Conservation (phyloP, 2,329 filamentous ascomycete genomes). For the Aspergillus latus region DNA sequence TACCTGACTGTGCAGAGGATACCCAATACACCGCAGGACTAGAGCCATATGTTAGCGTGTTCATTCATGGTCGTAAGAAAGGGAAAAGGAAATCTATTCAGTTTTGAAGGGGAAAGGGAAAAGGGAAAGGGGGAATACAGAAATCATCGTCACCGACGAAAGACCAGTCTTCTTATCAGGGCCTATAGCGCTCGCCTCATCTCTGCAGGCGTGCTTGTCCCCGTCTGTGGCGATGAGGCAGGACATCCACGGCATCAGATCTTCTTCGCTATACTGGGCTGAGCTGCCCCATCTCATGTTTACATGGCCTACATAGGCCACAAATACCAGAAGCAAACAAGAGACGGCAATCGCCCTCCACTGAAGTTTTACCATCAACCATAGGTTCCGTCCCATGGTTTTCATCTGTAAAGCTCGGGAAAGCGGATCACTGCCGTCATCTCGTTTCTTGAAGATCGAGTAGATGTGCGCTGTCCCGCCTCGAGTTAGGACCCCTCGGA, state of each 20-base stretch:
- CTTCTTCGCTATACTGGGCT: background rate
- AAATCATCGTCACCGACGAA: background rate
- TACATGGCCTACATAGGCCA: background rate
- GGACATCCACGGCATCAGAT: slow-evolving; percentile 1
- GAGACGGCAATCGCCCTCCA: slow-evolving; percentile 7
- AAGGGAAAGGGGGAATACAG: background rate
- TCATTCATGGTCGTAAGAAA: too few species aligned
- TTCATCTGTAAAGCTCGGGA: background rate
- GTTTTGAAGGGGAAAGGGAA: too few species aligned
- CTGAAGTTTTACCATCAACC: slow-evolving; percentile 6
- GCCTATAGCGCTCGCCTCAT: background rate
- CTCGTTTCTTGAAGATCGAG: slow-evolving; percentile 8
- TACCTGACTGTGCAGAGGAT: slow-evolving; percentile 3
- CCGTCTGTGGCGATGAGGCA: background rate
- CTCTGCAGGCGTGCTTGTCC: background rate
- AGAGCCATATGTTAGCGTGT: background rate
- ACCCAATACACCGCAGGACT: slow-evolving; percentile 11
- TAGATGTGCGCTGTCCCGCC: background rate
- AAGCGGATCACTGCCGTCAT: background rate
- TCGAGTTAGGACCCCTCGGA: slow-evolving; percentile 2
- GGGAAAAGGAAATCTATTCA: too few species aligned
- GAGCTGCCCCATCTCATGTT: background rate
- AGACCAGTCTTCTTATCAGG: background rate
- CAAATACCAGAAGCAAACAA: background rate
- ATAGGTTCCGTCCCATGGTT: background rate